Base-by-base conservation (phyloP, 2,329 filamentous ascomycete species). In the Plectosphaerella plurivora region DNA sequence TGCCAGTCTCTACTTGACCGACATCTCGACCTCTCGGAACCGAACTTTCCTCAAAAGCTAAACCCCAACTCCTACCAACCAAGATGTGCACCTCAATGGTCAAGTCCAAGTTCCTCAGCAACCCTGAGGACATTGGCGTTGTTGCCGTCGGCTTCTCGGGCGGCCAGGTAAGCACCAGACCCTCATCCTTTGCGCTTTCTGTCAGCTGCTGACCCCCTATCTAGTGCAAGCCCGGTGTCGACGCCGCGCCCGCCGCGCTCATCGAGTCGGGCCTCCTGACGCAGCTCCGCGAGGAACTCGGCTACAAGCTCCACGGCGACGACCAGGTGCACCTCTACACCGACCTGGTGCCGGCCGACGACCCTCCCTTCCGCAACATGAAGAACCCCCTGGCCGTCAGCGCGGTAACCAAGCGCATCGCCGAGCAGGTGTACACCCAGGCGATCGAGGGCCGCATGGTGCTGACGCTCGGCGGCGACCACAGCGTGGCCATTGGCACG, bases 131-230 rank as follows among this genome's bases (percentile, higher is more conserved):
- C 65, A 79, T 99, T 58, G 94, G 93, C 57, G 82, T 99, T 52
- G 91, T 97, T 37, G 91, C 93, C 48, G 94, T 97, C 37, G 93
- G 93, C 57, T 99, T 97, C 77, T 96, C 91, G 51, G 93, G 93
- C 60, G 94, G 94, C 53, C 94, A 97, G 84, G 91, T 94, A 84
- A 62, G 78, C 63, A 49, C 24, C 24, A 24, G 16, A 25, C 35
- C 14, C 45, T 47, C 25, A 28, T 16, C 28, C 8, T 12, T 8
- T 12, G 28, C 11, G 4, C 11, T 51, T 45, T n/a, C 25, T 54
- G 12, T 18, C 16, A 12, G 24, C 55, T 42, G 28, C 54, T 58
- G 35, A 55, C 53, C 44, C 36, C 47, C 51, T 52, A 57, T 56
- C 16, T 63, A 95, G 90, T 87, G 87, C 75, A 97, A 97, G 74